These are phyloP conservation scores for Gynandropsis gynandra DNA, from an alignment of 345 rosid genomes.

Conservation along the genomic window DNA sequence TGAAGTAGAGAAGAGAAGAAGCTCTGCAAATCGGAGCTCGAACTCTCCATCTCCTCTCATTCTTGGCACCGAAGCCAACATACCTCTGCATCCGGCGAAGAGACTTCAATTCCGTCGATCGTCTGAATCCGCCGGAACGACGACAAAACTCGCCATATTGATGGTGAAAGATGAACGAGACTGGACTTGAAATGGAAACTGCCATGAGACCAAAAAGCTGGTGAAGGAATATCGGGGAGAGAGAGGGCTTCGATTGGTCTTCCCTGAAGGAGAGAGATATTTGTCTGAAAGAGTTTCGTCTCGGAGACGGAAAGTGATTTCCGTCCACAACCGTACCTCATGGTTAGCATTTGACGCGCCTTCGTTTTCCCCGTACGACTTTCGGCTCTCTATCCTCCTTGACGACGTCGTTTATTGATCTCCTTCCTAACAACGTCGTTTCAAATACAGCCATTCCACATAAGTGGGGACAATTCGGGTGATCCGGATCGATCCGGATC, in stretches of 20 bases:
- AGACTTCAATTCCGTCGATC: slow-evolving; percentile 10
- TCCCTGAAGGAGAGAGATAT: not conserved
- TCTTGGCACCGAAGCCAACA: slow-evolving; percentile 22
- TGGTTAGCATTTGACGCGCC: slow-evolving; percentile 30
- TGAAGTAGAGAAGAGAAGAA: slow-evolving; percentile 52
- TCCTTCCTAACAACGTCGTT: no score
- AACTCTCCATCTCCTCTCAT: slow-evolving; percentile 27
- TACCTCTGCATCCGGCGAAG: slow-evolving; percentile 14
- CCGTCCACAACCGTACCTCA: slow-evolving; percentile 23
- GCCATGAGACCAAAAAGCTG: slow-evolving; percentile 21
- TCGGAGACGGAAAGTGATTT: slow-evolving; percentile 18
- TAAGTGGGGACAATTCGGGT: no score
- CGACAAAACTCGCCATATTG: slow-evolving; percentile 22
- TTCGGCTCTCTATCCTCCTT: slow-evolving; percentile 4
- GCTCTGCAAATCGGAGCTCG: slow-evolving; percentile 47
- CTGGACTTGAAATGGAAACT: slow-evolving; percentile 29
- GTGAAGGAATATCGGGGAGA: no score
- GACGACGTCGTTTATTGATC: slow-evolving; percentile 9
- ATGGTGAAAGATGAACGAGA: slow-evolving; percentile 33
- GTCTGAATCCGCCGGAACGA: slow-evolving; percentile 24
- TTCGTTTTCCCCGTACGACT: slow-evolving; percentile 22
- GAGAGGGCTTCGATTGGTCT: slow-evolving; percentile 11
- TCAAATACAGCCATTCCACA: no score
- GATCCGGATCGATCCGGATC: no score
- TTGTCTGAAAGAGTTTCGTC: slow-evolving; percentile 10